A percentile compares a stretch with the other conserved stretches of the same genome.
phyloP scores from a whole-genome alignment of 2,329 filamentous ascomycete genomes.

The Thelonectria discophora region DNA sequence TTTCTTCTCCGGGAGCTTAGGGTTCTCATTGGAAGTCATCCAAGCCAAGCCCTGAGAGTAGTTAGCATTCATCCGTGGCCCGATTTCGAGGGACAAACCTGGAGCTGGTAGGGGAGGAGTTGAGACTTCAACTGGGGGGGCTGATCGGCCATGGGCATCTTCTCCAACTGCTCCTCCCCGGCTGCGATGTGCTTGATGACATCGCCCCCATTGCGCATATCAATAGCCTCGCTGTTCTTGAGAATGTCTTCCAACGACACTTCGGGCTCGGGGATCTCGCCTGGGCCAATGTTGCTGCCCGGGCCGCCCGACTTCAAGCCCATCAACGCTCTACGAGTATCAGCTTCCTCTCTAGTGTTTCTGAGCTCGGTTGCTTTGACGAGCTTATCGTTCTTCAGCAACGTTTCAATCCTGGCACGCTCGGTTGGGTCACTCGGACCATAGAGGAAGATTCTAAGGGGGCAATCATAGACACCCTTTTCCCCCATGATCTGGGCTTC shows the following conservation, averaged over 20 bases:
- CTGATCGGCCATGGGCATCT: slow-evolving; percentile 77
- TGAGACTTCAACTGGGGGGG: slow-evolving; percentile 71
- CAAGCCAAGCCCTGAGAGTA: slow-evolving; percentile 75
- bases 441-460: slow-evolving; percentile 73
- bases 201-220: slow-evolving; percentile 70
- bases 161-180: slow-evolving; percentile 73
- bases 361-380: slow-evolving; percentile 66
- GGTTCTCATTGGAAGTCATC: slow-evolving; percentile 80
- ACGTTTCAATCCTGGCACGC: slow-evolving; percentile 64
- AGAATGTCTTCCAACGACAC: slow-evolving; percentile 71
- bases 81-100: slow-evolving; percentile 49
- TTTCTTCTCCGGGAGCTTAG: slow-evolving; percentile 66
- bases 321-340: slow-evolving; percentile 58
- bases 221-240: slow-evolving; percentile 71
- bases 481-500: slow-evolving; percentile 75
- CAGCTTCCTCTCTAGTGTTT: slow-evolving; percentile 62
- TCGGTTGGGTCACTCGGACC: slow-evolving; percentile 67
- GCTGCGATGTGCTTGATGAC: slow-evolving; percentile 75
- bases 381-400: slow-evolving; percentile 72
- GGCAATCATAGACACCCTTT: slow-evolving; percentile 76
- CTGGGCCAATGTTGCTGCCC: slow-evolving; percentile 49
- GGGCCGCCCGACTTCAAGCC: slow-evolving; percentile 51
- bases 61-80: slow-evolving; percentile 31
- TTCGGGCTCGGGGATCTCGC: slow-evolving; percentile 45
- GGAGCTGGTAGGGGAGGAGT: slow-evolving; percentile 81